These are phyloP conservation scores for Senecio squalidus DNA, from an alignment of 140 eudicot genomes.

Conservation along the genomic window DNA sequence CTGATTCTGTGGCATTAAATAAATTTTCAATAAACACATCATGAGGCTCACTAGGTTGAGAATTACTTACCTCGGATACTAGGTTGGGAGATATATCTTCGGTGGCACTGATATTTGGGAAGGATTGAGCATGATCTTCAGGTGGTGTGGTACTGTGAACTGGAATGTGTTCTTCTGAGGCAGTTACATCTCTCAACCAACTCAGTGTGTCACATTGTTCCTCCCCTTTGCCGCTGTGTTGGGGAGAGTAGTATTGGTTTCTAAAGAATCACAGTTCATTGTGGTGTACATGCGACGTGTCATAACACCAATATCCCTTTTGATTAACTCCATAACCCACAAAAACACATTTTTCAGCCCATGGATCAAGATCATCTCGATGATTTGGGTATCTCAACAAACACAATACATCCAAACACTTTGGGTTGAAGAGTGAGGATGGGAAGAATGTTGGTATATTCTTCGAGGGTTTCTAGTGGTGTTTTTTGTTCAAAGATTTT, in stretches of 20 bases:
- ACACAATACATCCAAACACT: no score
- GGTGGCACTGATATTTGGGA: background rate
- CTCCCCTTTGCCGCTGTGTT: conserved; percentile 3
- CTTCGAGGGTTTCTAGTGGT: background rate
- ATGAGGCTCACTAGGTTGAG: background rate
- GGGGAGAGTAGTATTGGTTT: background rate
- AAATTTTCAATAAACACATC: background rate
- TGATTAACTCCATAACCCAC: background rate
- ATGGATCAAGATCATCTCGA: background rate
- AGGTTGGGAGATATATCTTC: background rate
- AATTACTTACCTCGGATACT: background rate
- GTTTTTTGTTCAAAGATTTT: no score
- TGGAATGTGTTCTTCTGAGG: background rate
- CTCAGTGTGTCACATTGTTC: background rate
- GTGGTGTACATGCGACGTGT: no score
- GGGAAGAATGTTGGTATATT: background rate
- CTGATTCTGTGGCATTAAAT: background rate
- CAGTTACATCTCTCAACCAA: background rate
- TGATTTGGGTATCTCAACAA: background rate
- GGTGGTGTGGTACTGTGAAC: background rate
- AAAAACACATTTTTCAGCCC: no score
- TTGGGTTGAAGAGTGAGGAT: background rate
- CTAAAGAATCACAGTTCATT: no score
- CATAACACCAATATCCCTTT: no score
- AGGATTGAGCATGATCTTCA: background rate